These are phyloP conservation scores for Dendrocalamus latiflorus DNA, from an alignment of 202 grass and related monocot species.

Conservation along the genomic window DNA sequence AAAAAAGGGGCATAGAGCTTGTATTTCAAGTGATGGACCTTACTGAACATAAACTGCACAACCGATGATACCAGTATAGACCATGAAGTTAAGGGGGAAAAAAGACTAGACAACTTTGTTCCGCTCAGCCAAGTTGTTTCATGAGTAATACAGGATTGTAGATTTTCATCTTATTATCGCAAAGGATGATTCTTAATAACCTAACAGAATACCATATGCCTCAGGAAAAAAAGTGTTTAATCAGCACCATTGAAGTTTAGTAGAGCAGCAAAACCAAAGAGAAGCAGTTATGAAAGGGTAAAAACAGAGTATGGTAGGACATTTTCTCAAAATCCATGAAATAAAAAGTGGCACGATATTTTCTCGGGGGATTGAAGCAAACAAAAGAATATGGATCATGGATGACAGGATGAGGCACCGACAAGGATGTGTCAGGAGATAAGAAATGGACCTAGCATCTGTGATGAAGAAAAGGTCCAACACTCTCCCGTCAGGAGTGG, in stretches of 20 bases:
- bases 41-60: not conserved
- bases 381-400: not conserved
- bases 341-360: not conserved
- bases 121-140: not conserved
- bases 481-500: constrained; percentile 69
- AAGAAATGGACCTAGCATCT: constrained; percentile 51
- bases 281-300: not conserved
- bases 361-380: not conserved
- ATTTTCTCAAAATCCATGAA: not conserved
- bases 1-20: not conserved
- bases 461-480: constrained; percentile 87
- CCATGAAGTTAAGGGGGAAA: not conserved
- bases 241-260: not conserved
- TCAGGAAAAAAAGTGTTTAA: not conserved
- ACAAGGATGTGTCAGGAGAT: constrained; percentile 7
- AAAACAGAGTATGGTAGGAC: not conserved
- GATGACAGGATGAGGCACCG: not conserved
- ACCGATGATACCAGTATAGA: not conserved
- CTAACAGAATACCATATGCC: not conserved
- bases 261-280: not conserved
- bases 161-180: not conserved
- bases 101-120: not conserved
- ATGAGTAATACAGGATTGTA: not conserved
- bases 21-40: constrained; percentile 2
- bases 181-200: not conserved